A percentile compares a stretch with the other conserved stretches of the same genome.
Conservation (phyloP, 2,329 filamentous ascomycete species). For the Pseudocercospora pini-densiflorae region DNA sequence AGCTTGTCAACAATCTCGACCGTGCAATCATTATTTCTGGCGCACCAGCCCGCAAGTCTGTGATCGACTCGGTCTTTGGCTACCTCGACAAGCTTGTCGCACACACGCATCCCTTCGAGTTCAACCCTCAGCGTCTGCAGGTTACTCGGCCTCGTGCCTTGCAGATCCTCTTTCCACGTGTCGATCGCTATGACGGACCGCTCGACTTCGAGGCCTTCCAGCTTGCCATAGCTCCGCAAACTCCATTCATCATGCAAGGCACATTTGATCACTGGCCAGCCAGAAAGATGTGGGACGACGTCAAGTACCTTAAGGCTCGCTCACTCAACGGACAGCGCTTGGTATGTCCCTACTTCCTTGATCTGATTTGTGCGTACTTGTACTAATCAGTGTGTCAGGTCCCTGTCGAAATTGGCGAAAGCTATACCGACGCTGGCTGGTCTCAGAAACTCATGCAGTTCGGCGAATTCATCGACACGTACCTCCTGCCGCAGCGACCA, state of each 20-base stretch:
- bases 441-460: conserved; percentile 81
- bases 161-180: conserved; percentile 2
- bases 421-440: conserved; percentile 87
- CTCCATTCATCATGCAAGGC: conserved; percentile 71
- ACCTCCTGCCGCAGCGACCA: conserved; percentile 54
- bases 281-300: conserved; percentile 73
- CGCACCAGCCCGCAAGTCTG: conserved; percentile 59
- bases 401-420: conserved; percentile 68
- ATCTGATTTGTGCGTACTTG: too few relatives aligned
- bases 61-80: conserved; percentile 55
- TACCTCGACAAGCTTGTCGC: conserved; percentile 48
- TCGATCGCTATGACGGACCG: conserved; percentile 17
- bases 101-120: background rate
- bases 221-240: conserved; percentile 24
- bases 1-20: conserved; percentile 71
- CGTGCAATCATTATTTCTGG: conserved; percentile 77
- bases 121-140: conserved; percentile 16
- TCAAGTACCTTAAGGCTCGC: conserved; percentile 71
- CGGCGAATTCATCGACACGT: conserved; percentile 66
- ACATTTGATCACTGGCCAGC: conserved; percentile 78
- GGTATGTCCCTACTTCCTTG: conserved; percentile 49
- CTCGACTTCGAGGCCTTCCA: conserved; percentile 37
- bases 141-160: conserved; percentile 20
- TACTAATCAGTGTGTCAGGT: conserved; percentile 58
- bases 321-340: conserved; percentile 79